These are phyloP conservation scores for Penicillium corylophilum DNA, from an alignment of 2,329 filamentous ascomycete genomes.

Conservation along the genomic window DNA sequence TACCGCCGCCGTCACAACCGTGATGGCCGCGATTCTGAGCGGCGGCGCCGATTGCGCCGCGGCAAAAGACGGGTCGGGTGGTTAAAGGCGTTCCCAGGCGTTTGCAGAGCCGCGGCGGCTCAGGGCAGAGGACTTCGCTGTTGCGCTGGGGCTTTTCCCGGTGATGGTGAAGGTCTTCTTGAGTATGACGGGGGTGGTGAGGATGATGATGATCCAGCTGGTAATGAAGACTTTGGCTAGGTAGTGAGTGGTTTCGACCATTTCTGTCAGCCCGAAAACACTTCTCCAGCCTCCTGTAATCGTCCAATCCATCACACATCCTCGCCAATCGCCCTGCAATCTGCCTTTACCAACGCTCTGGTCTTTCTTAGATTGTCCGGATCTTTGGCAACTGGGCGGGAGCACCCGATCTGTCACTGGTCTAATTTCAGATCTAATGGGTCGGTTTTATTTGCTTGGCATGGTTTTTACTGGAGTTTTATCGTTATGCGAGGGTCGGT, in stretches of 20 bases:
- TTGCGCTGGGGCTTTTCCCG: constrained; percentile 38
- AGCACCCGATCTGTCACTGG: constrained; percentile 1
- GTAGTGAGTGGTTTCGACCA: constrained; percentile 59
- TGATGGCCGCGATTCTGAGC: constrained; percentile 38
- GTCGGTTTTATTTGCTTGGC: constrained; percentile 12
- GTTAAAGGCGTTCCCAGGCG: constrained; percentile 44
- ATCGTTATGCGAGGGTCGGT: constrained; percentile 11
- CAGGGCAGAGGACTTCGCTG: constrained; percentile 31
- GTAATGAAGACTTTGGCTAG: constrained; percentile 61
- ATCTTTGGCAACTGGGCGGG: not conserved
- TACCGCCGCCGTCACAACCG: constrained; percentile 37
- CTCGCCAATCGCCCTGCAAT: constrained; percentile 7
- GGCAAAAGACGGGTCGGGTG: constrained; percentile 33
- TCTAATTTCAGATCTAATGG: not conserved
- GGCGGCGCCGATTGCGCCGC: constrained; percentile 33
- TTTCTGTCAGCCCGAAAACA: constrained; percentile 9
- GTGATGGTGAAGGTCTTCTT: constrained; percentile 54
- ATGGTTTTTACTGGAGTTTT: constrained; percentile 17
- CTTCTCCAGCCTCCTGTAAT: constrained; percentile 12
- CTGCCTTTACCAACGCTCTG: constrained; percentile 46
- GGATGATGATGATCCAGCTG: constrained; percentile 59
- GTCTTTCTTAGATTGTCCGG: not conserved
- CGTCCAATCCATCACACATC: constrained; percentile 12
- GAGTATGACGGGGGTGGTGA: constrained; percentile 60
- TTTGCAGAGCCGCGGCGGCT: constrained; percentile 39